Evolutionary conservation across 306 rosid species (phyloP).

Genomic region (Oemleria cerasiformis): DNA sequence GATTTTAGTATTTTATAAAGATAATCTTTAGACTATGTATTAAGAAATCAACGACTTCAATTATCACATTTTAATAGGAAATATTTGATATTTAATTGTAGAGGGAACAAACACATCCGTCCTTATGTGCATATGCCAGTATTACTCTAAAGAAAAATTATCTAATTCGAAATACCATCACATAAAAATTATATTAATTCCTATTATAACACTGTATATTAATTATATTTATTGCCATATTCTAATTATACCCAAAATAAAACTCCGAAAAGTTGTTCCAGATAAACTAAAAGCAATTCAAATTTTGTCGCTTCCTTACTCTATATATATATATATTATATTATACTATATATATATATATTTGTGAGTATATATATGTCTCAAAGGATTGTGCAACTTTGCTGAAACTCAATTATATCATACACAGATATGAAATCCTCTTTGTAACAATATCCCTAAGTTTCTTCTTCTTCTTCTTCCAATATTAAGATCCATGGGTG

Average conservation of each 20-base stretch:
- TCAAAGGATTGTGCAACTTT: background rate
- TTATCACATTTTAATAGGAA: background rate
- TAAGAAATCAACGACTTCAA: background rate
- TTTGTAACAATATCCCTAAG: conserved; percentile 10
- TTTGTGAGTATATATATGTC: background rate
- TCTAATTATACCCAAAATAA: too few species aligned
- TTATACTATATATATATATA: background rate
- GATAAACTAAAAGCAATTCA: background rate
- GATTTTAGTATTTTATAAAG: background rate
- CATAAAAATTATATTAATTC: too few species aligned
- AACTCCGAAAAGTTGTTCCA: too few species aligned
- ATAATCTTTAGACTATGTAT: background rate
- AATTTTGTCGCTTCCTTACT: background rate
- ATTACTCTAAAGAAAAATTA: too few species aligned
- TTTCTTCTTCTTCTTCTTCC: conserved; percentile 23
- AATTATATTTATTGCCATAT: too few species aligned
- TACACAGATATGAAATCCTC: background rate
- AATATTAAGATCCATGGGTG: conserved; percentile 19
- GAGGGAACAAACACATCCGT: too few species aligned
- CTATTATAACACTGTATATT: too few species aligned
- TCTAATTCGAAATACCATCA: too few species aligned
- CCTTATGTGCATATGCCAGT: too few species aligned
- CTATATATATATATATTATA: background rate
- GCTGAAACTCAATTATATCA: conserved; percentile 4
- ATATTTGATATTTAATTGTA: background rate